Percentiles rank a stretch among this genome's conserved stretches.
Conservation (phyloP, 768 basidiomycete genomes). For the Daedalea quercina region DNA sequence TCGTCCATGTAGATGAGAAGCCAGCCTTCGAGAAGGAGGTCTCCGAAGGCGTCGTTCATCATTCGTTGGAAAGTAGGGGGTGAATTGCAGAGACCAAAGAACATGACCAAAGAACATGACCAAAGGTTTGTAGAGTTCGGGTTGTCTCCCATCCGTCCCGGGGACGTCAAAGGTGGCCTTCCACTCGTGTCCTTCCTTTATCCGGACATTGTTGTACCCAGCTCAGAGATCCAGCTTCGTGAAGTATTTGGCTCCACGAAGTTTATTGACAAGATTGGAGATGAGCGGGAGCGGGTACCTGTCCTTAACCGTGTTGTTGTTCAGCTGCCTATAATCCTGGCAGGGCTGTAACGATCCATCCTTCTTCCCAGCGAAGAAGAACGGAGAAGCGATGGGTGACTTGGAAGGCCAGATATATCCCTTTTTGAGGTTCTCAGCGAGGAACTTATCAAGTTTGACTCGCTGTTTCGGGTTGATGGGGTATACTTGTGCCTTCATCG, state of each 20-base stretch:
- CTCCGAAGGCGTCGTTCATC: slow-evolving; percentile 10
- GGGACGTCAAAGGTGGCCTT: slow-evolving; percentile 25
- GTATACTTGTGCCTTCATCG: slow-evolving; percentile 13
- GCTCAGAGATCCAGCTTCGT: slow-evolving; percentile 24
- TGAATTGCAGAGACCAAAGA: slow-evolving; percentile 17
- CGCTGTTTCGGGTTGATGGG: slow-evolving; percentile 10
- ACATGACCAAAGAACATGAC: slow-evolving; percentile 31
- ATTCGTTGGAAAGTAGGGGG: slow-evolving; percentile 13
- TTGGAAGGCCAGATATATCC: slow-evolving; percentile 17
- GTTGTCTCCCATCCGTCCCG: slow-evolving; percentile 26
- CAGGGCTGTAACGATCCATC: slow-evolving; percentile 18
- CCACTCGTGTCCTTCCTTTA: slow-evolving; percentile 17
- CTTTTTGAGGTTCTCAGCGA: slow-evolving; percentile 16
- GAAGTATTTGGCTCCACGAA: slow-evolving; percentile 17
- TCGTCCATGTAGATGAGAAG: slow-evolving; percentile 21
- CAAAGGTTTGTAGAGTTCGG: slow-evolving; percentile 28
- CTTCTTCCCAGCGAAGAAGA: slow-evolving; percentile 27
- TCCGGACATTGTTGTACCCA: slow-evolving; percentile 26
- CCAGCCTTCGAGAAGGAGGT: slow-evolving; percentile 6
- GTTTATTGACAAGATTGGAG: slow-evolving; percentile 18
- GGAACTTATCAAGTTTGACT: slow-evolving; percentile 11
- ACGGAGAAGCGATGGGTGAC: slow-evolving; percentile 17
- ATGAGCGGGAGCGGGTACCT: slow-evolving; percentile 28
- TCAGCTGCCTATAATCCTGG: slow-evolving; percentile 24
- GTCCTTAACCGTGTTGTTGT: slow-evolving; percentile 29